Conservation (phyloP, 78 protist genomes). For the Tieghemostelium lacteum region DNA sequence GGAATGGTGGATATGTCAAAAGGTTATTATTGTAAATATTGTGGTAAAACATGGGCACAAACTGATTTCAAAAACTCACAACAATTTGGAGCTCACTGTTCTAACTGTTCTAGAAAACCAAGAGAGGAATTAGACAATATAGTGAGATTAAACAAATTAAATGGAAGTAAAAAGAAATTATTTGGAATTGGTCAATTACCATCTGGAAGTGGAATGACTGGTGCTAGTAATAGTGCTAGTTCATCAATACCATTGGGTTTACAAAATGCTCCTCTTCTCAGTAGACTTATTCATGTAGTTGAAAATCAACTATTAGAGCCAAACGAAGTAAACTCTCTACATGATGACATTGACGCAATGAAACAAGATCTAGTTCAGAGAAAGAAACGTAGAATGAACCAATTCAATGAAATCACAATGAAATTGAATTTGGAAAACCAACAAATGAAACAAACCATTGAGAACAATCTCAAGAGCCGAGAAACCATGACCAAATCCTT, state of each 20-base stretch:
- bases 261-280: constrained; percentile 38
- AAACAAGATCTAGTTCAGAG: constrained; percentile 30
- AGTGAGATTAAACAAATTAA: constrained; percentile 13
- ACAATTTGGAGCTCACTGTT: constrained; percentile 86
- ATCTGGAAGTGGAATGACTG: background rate
- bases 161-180: constrained; percentile 9
- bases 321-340: constrained; percentile 23
- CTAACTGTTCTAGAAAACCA: constrained; percentile 83
- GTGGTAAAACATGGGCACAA: constrained; percentile 80
- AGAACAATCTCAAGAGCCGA: background rate
- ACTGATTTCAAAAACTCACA: constrained; percentile 73
- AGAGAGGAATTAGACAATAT: constrained; percentile 24
- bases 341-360: constrained; percentile 56
- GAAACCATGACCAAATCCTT: background rate
- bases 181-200: background rate
- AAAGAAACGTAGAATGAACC: constrained; percentile 54
- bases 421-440: background rate
- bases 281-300: constrained; percentile 31
- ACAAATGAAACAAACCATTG: constrained; percentile 12
- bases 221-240: constrained; percentile 20
- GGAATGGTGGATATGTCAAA: constrained; percentile 33
- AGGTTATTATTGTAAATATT: constrained; percentile 81
- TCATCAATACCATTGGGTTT: constrained; percentile 7
- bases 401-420: constrained; percentile 17
- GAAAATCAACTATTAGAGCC: constrained; percentile 63